Evolutionary conservation across 176 grass and related monocot genomes (phyloP).

Genomic region (Oryza glaberrima): DNA sequence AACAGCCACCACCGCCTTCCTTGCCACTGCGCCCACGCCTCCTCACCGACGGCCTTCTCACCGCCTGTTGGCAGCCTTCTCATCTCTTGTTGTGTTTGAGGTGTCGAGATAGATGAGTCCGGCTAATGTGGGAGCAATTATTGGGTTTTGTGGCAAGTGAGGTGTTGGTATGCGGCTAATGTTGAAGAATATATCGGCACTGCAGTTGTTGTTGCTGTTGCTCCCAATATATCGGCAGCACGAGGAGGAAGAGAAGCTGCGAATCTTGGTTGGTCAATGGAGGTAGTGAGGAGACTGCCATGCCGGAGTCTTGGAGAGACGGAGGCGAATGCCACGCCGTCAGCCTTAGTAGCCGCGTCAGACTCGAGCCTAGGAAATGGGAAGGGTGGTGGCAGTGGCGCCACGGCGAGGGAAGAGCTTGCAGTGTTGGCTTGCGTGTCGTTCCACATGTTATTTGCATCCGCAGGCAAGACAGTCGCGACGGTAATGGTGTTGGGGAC

Average conservation of each 20-base stretch:
- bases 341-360: background rate
- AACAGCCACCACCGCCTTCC: too few species aligned
- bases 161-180: conserved; percentile 40
- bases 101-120: conserved; percentile 10
- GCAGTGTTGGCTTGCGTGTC: conserved; percentile 42
- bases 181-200: background rate
- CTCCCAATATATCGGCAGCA: background rate
- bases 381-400: background rate
- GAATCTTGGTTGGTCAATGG: background rate
- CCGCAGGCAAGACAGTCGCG: conserved; percentile 71
- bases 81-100: background rate
- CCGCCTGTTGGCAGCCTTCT: too few species aligned
- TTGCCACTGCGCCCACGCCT: too few species aligned
- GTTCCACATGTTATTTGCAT: conserved; percentile 85
- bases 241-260: background rate
- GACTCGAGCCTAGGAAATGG: background rate
- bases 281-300: background rate
- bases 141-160: conserved; percentile 48
- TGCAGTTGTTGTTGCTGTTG: background rate
- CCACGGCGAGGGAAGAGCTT: background rate
- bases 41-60: too few species aligned
- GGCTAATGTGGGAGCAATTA: conserved; percentile 40
- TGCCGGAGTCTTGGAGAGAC: conserved; percentile 53
- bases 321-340: background rate
- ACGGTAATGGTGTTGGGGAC: conserved; percentile 72